phyloP scores from a whole-genome alignment of 2,329 filamentous ascomycete genomes.

The Rhinocladiella mackenziei region DNA sequence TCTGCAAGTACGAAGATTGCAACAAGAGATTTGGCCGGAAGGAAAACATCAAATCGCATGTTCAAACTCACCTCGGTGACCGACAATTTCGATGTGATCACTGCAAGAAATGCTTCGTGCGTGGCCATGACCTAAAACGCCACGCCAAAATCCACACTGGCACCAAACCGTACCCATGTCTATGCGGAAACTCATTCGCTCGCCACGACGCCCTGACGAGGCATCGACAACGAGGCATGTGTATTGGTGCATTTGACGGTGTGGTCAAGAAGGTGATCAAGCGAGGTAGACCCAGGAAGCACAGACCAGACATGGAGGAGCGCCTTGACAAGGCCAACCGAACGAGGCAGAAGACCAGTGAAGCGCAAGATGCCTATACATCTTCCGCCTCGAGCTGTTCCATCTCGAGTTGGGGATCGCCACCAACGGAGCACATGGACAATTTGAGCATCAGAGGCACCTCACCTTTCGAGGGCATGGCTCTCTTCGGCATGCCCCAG shows the following conservation, averaged over 20 bases:
- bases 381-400: constrained; percentile 38
- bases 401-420: constrained; percentile 40
- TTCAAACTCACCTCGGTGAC: constrained; percentile 96
- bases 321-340: constrained; percentile 54
- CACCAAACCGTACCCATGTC: constrained; percentile 90
- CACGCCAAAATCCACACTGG: constrained; percentile 97
- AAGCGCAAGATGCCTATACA: constrained; percentile 34
- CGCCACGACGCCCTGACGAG: constrained; percentile 91
- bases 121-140: constrained; percentile 93
- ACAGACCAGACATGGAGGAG: constrained; percentile 56
- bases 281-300: constrained; percentile 62
- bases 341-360: constrained; percentile 40
- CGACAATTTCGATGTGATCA: constrained; percentile 90
- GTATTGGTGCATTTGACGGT: constrained; percentile 88
- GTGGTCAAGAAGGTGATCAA: constrained; percentile 64
- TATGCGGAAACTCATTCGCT: constrained; percentile 91
- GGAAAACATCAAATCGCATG: constrained; percentile 97
- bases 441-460: constrained; percentile 38
- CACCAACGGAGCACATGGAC: constrained; percentile 41
- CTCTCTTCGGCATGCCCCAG: constrained; percentile 24
- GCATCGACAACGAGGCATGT: constrained; percentile 94
- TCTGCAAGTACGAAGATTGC: constrained; percentile 72
- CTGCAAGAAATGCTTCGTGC: constrained; percentile 92
- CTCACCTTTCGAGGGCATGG: constrained; percentile 33
- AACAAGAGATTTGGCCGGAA: constrained; percentile 91